These are phyloP conservation scores for Lantana camara DNA, from an alignment of 257 asterid genomes.

Conservation along the genomic window DNA sequence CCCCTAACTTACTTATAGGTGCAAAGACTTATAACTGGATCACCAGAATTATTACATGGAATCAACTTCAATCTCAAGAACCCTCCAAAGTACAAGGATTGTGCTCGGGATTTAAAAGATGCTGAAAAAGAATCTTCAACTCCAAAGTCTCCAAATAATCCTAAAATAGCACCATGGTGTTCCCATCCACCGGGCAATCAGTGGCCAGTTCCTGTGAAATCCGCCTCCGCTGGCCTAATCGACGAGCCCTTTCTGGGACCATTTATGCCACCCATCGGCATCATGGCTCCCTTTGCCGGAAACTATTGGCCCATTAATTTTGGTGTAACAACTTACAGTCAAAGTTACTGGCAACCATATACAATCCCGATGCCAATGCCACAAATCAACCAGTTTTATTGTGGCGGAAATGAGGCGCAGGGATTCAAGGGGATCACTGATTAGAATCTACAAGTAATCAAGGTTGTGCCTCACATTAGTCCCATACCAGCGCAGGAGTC, in stretches of 20 bases:
- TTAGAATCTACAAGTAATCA: constrained; percentile 48
- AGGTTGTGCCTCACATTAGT: constrained; percentile 56
- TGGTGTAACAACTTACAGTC: constrained; percentile 26
- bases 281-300: constrained; percentile 37
- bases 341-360: constrained; percentile 34
- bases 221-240: constrained; percentile 57
- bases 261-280: constrained; percentile 39
- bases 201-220: constrained; percentile 53
- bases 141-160: constrained; percentile 29
- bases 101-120: constrained; percentile 26
- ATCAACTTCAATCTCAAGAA: constrained; percentile 25
- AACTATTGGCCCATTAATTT: constrained; percentile 1
- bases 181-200: constrained; percentile 45
- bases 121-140: constrained; percentile 25
- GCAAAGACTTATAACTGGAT: constrained; percentile 55
- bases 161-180: constrained; percentile 36
- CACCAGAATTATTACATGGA: constrained; percentile 45
- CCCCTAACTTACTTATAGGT: constrained; percentile 52
- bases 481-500: constrained; percentile 55
- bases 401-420: constrained; percentile 25
- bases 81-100: constrained; percentile 27
- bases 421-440: constrained; percentile 33
- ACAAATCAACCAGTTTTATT: constrained; percentile 16
- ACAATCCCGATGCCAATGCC: constrained; percentile 45
- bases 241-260: constrained; percentile 56